Evolutionary conservation across 2,329 filamentous ascomycete genomes (phyloP).

Genomic region (Neoascochyta sp.): DNA sequence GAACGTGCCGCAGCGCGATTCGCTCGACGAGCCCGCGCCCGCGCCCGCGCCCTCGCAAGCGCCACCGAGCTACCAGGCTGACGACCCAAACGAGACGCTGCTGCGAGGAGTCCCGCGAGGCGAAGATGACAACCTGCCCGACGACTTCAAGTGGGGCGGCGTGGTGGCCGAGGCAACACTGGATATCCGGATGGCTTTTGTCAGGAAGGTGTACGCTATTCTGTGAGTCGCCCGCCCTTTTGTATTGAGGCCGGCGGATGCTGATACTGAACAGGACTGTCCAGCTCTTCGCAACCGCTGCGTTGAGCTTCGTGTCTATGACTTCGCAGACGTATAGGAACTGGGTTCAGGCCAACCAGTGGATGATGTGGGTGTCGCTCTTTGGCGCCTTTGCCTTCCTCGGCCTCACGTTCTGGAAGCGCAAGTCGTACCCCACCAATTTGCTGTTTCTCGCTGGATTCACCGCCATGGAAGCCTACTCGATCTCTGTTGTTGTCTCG

Average conservation of each 20-base stretch:
- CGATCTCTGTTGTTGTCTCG: slow-evolving; percentile 85
- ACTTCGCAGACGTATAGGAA: slow-evolving; percentile 71
- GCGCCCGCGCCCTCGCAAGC: slow-evolving; percentile 63
- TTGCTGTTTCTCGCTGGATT: slow-evolving; percentile 88
- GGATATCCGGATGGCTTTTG: slow-evolving; percentile 94
- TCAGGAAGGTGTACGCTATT: slow-evolving; percentile 97
- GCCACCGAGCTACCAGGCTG: slow-evolving; percentile 75
- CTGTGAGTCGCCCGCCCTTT: slow-evolving; percentile 59
- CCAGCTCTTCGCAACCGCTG: slow-evolving; percentile 80
- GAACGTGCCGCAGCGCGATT: slow-evolving; percentile 79
- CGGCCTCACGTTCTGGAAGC: slow-evolving; percentile 40
- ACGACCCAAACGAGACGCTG: slow-evolving; percentile 55
- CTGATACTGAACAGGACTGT: slow-evolving; percentile 57
- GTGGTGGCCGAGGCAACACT: slow-evolving; percentile 90
- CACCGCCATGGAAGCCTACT: slow-evolving; percentile 89
- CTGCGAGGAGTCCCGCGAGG: slow-evolving; percentile 64
- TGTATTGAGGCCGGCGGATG: no score
- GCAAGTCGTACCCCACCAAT: slow-evolving; percentile 80
- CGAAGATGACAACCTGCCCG: slow-evolving; percentile 87
- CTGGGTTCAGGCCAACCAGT: slow-evolving; percentile 83
- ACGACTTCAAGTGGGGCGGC: slow-evolving; percentile 98
- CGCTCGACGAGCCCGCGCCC: slow-evolving; percentile 60
- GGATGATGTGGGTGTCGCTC: slow-evolving; percentile 82
- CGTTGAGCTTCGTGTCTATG: slow-evolving; percentile 80
- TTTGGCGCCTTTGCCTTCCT: slow-evolving; percentile 36